phyloP scores from a whole-genome alignment of 495 filamentous ascomycete species.

The Pyronema omphalodes region DNA sequence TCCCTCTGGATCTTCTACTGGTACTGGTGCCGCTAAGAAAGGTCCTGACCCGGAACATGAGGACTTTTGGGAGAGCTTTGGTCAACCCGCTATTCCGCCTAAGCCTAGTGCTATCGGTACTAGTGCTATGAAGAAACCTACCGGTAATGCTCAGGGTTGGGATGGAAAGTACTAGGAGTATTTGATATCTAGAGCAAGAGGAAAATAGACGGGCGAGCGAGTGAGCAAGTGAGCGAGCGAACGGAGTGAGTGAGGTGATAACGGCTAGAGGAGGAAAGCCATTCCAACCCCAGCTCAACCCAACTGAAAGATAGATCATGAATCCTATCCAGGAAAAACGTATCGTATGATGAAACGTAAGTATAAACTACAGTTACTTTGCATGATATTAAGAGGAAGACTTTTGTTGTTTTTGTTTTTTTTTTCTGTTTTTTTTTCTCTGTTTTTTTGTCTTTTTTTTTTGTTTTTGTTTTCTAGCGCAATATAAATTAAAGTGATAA shows the following conservation, averaged over 20 bases:
- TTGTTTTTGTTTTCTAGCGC: neutral
- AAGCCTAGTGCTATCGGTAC: slow-evolving; percentile 28
- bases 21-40: slow-evolving; percentile 4
- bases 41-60: slow-evolving; percentile 47
- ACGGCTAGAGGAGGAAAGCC: neutral
- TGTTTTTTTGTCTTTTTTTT: neutral
- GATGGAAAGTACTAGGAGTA: neutral
- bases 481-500: neutral
- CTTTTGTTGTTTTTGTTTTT: no score
- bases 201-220: neutral
- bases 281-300: neutral
- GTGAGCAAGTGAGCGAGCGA: no score
- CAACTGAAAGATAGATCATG: neutral
- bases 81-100: slow-evolving; percentile 27
- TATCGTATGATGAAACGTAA: neutral
- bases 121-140: slow-evolving; percentile 23
- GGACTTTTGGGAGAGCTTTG: slow-evolving; percentile 83
- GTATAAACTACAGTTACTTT: no score
- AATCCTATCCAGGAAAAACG: neutral
- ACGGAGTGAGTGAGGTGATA: neutral
- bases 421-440: neutral
- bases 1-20: neutral
- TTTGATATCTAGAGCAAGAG: neutral
- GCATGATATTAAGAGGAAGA: no score
- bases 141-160: neutral